Percentiles rank a stretch among this genome's conserved stretches.
Evolutionary conservation across 768 basidiomycete species (phyloP).

Genomic region (Calocybe cyanea): DNA sequence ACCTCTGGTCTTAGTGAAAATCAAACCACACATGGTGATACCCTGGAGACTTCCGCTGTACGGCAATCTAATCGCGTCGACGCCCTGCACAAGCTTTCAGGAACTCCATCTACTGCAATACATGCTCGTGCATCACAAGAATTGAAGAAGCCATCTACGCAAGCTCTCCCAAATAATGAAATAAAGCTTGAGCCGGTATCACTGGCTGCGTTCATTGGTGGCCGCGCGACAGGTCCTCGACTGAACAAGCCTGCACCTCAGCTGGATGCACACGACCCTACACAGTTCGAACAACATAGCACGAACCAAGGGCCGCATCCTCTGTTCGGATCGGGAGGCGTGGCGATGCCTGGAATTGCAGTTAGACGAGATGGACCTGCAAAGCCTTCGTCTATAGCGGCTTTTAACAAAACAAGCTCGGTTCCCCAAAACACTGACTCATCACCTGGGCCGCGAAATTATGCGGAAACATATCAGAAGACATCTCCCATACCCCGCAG

Average conservation of each 20-base stretch:
- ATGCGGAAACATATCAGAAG: conserved; percentile 1
- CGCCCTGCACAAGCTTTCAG: conserved; percentile 44
- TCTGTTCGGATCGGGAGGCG: conserved; percentile 68
- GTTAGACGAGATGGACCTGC: conserved; percentile 14
- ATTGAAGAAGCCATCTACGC: conserved; percentile 7
- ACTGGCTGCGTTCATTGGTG: conserved; percentile 79
- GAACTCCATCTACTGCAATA: neutral
- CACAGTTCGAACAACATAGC: conserved; percentile 61
- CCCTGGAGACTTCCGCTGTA: conserved; percentile 25
- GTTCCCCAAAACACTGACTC: neutral
- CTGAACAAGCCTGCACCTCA: conserved; percentile 73
- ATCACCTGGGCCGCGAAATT: neutral
- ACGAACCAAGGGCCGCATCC: conserved; percentile 60
- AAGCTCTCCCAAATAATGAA: conserved; percentile 14
- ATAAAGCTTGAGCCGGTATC: conserved; percentile 53
- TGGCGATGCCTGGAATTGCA: conserved; percentile 75
- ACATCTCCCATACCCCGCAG: neutral
- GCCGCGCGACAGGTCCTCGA: conserved; percentile 68
- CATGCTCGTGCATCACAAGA: conserved; percentile 8
- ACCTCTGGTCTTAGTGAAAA: neutral
- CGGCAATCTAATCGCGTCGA: conserved; percentile 41
- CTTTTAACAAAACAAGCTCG: conserved; percentile 3
- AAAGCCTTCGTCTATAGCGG: conserved; percentile 9
- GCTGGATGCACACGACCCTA: conserved; percentile 59
- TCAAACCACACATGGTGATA: conserved; percentile 18